Base-by-base conservation (phyloP, 2,329 filamentous ascomycete genomes). In the Pseudogymnoascus sp. region DNA sequence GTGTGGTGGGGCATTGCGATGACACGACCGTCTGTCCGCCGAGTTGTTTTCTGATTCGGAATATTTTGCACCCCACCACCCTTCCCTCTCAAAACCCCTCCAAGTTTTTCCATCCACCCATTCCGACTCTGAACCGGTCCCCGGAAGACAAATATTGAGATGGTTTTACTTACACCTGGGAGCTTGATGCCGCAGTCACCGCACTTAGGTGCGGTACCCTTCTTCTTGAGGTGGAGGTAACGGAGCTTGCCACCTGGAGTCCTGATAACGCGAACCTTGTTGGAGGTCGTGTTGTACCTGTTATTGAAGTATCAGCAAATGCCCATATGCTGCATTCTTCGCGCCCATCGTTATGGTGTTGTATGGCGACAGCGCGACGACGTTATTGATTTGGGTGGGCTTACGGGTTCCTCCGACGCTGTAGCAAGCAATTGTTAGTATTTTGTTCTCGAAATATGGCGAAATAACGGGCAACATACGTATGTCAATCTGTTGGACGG, bases 151-250 rank as follows among this genome's bases (percentile, higher is more conserved):
- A 26, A 42, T 60, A 38, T n/a, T 56, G 21, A 60, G 63, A 40
- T 61, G 60, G 63, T 65, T 65, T 23, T 63, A 96, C 92, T 89
- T 91, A 99, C 93, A 81, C 95, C 95, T 77, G 91, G 87, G 76
- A 99, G 89, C 85, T 97, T 97, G 83, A 87, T 87, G 77, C 95
- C 95, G 78, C 96, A 99, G 86, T 99, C 95, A 86, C 96, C 91
- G 79, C 95, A 99, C 87, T 99, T 99, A 78, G 95, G 95, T 70
- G 93, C 90, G 78, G 92, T 96, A 74, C 93, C 95, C 80, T 88
- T 90, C 91, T 99, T 99, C 90, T 97, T 97, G 85, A 97, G 93
- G 89, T 99, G 93, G 75, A 97, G 90, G 78, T 96, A 88, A 79
- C 95, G 88, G 76, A 96, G 88, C 79, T 93, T 87, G 79, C 95